These are phyloP conservation scores for Cornus kousa DNA, from an alignment of 148 eudicot species.

Conservation along the genomic window DNA sequence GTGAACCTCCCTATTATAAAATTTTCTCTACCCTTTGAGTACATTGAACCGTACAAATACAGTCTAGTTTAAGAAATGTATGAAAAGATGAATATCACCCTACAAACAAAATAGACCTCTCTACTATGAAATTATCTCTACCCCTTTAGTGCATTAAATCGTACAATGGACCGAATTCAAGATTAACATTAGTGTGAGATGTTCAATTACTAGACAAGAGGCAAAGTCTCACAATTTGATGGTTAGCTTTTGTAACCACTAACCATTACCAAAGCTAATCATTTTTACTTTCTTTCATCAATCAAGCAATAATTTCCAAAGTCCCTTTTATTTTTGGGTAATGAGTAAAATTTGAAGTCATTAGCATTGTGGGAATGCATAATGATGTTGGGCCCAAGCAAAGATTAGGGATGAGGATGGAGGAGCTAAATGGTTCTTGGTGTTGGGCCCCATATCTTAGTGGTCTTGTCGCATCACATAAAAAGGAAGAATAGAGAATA, in stretches of 20 bases:
- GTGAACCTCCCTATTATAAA: too few relatives aligned
- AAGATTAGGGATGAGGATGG: not conserved
- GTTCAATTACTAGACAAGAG: too few relatives aligned
- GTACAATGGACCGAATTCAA: too few relatives aligned
- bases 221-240: too few relatives aligned
- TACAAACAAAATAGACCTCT: too few relatives aligned
- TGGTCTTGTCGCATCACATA: slow-evolving; percentile 26
- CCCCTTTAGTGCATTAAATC: too few relatives aligned
- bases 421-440: not conserved
- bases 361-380: not conserved
- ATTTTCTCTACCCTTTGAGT: too few relatives aligned
- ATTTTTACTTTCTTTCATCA: not conserved
- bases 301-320: not conserved
- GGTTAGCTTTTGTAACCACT: not conserved
- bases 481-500: slow-evolving; percentile 7
- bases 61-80: too few relatives aligned
- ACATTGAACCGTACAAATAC: too few relatives aligned
- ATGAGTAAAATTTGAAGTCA: not conserved
- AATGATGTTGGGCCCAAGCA: not conserved
- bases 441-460: not conserved
- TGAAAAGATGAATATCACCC: too few relatives aligned
- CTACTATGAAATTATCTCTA: too few relatives aligned
- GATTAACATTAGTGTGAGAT: too few relatives aligned
- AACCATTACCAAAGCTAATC: not conserved
- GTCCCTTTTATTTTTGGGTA: not conserved